A percentile compares a stretch with the other conserved stretches of the same genome.
phyloP scores from a whole-genome alignment of 2,329 filamentous ascomycete genomes.

The Bipolaris victoriae region DNA sequence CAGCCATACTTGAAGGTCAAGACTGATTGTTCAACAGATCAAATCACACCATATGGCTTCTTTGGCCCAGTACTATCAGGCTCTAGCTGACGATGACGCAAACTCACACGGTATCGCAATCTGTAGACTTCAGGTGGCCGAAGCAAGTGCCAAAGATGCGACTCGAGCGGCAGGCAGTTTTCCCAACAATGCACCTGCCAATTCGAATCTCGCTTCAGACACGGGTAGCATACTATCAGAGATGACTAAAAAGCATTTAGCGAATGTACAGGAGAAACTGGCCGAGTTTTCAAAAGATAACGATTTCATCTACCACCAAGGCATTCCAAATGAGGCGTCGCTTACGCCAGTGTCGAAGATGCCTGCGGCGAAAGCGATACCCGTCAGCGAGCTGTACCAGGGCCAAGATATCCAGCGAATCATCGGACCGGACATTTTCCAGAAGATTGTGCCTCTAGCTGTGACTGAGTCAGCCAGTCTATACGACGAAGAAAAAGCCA shows the following conservation, averaged over 20 bases:
- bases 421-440: slow-evolving; percentile 94
- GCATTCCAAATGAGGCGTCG: slow-evolving; percentile 82
- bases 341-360: slow-evolving; percentile 85
- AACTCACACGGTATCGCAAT: slow-evolving; percentile 87
- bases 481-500: slow-evolving; percentile 98
- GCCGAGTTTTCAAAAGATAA: slow-evolving; percentile 85
- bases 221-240: slow-evolving; percentile 76
- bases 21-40: slow-evolving; percentile 53
- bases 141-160: slow-evolving; percentile 78
- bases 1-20: neutral
- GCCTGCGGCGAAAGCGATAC: slow-evolving; percentile 94
- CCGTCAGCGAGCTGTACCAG: slow-evolving; percentile 94
- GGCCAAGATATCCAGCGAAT: slow-evolving; percentile 97
- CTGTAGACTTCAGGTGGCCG: slow-evolving; percentile 80
- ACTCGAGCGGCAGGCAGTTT: slow-evolving; percentile 78
- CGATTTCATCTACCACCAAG: slow-evolving; percentile 97
- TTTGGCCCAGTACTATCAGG: slow-evolving; percentile 91
- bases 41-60: slow-evolving; percentile 86
- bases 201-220: slow-evolving; percentile 82
- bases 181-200: slow-evolving; percentile 77
- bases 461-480: slow-evolving; percentile 96
- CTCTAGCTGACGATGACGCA: slow-evolving; percentile 85
- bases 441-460: slow-evolving; percentile 93
- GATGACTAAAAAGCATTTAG: slow-evolving; percentile 80
- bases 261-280: slow-evolving; percentile 81